phyloP scores from a whole-genome alignment of 1,284 basidiomycete genomes.

The Sanghuangporus weigelae region DNA sequence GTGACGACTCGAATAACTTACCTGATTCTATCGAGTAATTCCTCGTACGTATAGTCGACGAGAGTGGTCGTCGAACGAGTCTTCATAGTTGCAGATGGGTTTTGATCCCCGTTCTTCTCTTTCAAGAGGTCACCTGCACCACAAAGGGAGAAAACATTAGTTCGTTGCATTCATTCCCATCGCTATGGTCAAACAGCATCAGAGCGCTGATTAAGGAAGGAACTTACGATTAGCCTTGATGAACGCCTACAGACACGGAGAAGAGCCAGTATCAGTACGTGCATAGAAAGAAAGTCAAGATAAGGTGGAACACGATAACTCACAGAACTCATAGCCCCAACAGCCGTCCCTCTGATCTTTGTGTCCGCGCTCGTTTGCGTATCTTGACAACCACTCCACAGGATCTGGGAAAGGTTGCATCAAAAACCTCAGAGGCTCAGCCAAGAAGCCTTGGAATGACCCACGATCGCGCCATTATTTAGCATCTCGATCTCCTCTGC shows the following conservation, averaged over 20 bases:
- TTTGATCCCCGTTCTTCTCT: background rate
- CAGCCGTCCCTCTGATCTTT: conserved; percentile 71
- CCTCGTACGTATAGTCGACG: conserved; percentile 1
- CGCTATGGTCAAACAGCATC: too few relatives aligned
- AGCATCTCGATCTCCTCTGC: background rate
- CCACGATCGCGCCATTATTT: conserved; percentile 2
- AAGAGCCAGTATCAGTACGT: background rate
- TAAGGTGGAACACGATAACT: conserved; percentile 22
- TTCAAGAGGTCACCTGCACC: background rate
- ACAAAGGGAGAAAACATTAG: background rate
- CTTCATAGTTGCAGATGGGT: too few relatives aligned
- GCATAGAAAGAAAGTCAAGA: background rate
- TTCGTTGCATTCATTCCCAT: background rate
- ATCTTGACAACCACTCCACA: conserved; percentile 90
- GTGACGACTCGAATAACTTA: background rate
- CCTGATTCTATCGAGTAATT: background rate
- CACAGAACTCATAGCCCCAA: conserved; percentile 84
- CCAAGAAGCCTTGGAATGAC: background rate
- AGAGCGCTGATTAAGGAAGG: background rate
- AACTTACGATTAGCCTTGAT: conserved; percentile 5
- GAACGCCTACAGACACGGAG: background rate
- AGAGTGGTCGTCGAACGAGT: too few relatives aligned
- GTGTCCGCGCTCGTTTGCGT: conserved; percentile 91
- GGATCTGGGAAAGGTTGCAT: conserved; percentile 39
- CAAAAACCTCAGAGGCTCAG: background rate